Base-by-base conservation (phyloP, 129 eudicot species). In the Rutidosis leptorrhynchoides region DNA sequence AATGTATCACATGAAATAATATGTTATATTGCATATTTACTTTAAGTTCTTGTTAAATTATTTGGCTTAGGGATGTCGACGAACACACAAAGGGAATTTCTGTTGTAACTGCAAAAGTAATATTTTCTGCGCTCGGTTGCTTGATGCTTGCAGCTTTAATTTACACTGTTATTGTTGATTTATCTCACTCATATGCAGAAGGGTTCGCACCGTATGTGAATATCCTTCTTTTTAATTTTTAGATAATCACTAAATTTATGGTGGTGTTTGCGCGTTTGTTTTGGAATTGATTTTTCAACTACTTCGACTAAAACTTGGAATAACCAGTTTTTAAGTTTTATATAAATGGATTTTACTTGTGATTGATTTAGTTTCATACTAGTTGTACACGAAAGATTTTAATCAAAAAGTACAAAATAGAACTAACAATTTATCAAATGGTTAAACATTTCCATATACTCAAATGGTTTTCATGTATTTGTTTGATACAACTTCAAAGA, bases 81-180 rank as follows among this genome's bases (percentile, higher is more conserved):
- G 64, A 33, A 72, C 64, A 73, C n/a, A 70, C 60, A 67, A 57
- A 51, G 27, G 70, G 27, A 28, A 58, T 17, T 61, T 84, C 84
- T 65, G 82, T 79, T 63, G 71, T 58, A 69, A 69, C 65, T 26
- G 84, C 85, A 66, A 81, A 81, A 73, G 57, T 80, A 64, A 9
- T 83, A 28, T 83, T 80, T 70, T 61, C 78, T 73, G 70, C 63
- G 63, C 74, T 88, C 70, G 89, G 96, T 9, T 85, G 79, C 70
- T 58, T 85, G 64, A 79, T 79, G 92, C 64, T 88, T 10, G 89
- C 74, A 20, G 68, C 75, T 27, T 70, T 85, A 78, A 30, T 80
- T 53, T 88, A 88, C 78, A 80, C 80, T 26, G 26, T 81, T 30
- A 32, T 65, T 9, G 76, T 85, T 0, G 83, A 75, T 76, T 79